These are phyloP conservation scores for Plasmodium blacklocki DNA, from an alignment of 169 alveolate species.

Conservation along the genomic window DNA sequence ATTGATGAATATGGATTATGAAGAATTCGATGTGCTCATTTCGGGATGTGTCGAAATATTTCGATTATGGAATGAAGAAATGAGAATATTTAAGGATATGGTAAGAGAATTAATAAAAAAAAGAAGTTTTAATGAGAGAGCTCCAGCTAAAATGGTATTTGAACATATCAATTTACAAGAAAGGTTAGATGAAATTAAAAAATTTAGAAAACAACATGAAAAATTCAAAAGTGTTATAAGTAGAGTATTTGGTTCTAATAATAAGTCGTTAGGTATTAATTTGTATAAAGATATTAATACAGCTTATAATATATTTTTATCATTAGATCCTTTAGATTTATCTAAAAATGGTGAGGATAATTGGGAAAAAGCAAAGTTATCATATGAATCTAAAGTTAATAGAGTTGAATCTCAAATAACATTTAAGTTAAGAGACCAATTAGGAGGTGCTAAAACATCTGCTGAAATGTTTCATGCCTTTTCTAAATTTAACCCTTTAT, in stretches of 20 bases:
- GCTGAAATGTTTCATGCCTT: conserved; percentile 97
- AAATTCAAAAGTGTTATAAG: conserved; percentile 92
- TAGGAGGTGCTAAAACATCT: conserved; percentile 95
- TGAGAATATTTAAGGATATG: conserved; percentile 90
- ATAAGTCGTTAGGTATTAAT: conserved; percentile 79
- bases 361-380: conserved; percentile 90
- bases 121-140: conserved; percentile 90
- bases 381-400: conserved; percentile 94
- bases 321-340: conserved; percentile 88
- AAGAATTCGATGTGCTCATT: conserved; percentile 88
- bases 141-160: conserved; percentile 89
- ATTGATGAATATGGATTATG: conserved; percentile 90
- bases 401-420: conserved; percentile 96
- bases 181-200: conserved; percentile 92
- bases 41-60: conserved; percentile 91
- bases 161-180: conserved; percentile 90
- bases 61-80: conserved; percentile 94
- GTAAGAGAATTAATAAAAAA: conserved; percentile 89
- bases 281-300: conserved; percentile 88
- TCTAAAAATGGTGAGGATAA: conserved; percentile 88
- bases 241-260: conserved; percentile 81
- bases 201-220: conserved; percentile 94
- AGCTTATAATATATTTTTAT: conserved; percentile 88
- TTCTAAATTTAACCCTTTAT: conserved; percentile 95
- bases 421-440: conserved; percentile 93